Evolutionary conservation across 2,329 filamentous ascomycete genomes (phyloP).

Genomic region (Huntiella omanensis): DNA sequence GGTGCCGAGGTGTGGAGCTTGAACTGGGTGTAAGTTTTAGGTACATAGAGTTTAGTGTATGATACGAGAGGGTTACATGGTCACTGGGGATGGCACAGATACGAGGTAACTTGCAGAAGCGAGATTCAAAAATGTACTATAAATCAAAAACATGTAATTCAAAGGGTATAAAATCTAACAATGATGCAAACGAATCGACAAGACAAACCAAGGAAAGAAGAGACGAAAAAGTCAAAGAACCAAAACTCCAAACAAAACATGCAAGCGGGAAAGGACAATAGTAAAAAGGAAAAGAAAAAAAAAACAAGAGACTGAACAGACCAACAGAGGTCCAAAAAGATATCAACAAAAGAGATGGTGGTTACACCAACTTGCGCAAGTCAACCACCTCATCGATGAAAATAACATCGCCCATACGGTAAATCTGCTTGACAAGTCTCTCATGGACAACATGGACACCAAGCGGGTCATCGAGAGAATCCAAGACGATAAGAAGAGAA

Average conservation of each 20-base stretch:
- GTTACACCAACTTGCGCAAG: conserved; percentile 10
- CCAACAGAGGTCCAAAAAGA: not conserved
- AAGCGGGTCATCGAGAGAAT: conserved; percentile 9
- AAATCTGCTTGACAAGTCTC: conserved; percentile 10
- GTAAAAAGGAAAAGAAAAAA: not conserved
- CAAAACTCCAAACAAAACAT: not conserved
- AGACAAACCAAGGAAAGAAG: conserved; percentile 1
- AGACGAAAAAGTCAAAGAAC: not conserved
- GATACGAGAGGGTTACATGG: not conserved
- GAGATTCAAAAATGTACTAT: not conserved
- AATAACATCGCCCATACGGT: conserved; percentile 10
- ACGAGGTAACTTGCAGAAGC: not conserved
- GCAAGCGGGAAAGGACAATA: not conserved
- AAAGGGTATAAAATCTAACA: conserved; percentile 2
- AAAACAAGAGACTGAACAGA: not conserved
- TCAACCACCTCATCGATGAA: conserved; percentile 10
- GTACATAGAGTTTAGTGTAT: not conserved
- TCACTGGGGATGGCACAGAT: not conserved
- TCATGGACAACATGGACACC: conserved; percentile 9
- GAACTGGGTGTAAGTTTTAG: conserved; percentile 17
- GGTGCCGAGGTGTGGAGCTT: conserved; percentile 25
- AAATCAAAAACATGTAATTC: conserved; percentile 4
- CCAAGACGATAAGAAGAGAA: conserved; percentile 11
- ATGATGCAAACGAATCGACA: conserved; percentile 3
- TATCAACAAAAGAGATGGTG: not conserved